Evolutionary conservation across 257 asterid species (phyloP), one percentile per base, ranked within the genome.

Genomic region (Cynanchum wilfordii): DNA sequence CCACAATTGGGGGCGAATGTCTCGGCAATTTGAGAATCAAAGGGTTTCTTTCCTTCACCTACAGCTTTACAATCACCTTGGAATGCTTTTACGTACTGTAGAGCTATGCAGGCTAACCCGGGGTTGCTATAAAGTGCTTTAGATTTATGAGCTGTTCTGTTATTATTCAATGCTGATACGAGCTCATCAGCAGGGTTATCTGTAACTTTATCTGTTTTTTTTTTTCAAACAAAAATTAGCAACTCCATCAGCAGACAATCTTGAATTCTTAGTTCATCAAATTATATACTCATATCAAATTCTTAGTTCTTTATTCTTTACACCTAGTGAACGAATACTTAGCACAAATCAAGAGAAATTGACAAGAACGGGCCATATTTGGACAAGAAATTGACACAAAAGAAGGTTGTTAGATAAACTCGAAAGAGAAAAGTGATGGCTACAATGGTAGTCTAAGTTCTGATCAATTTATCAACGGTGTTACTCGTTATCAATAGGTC

Each of bases 101-200:
- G 86, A 25, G 98, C 97, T 47, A 93, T 75, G 81, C 98, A 93
- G 0, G 94, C 98, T 19, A 93, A 85, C 70, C 98, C 98, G 0
- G 86, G 86, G 78, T 77, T 91, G 89, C 91, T 93, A 91, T 76
- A 78, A n/a, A 93, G 79, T 52, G 92, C 72, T 7, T 96, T 70
- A 1, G 88, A 79, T 68, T 88, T 87, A 38, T 90, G 86, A 0
- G 96, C 86, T 0, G 96, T 91, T 82, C 98, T 75, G 10, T 93
- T 93, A 25, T 76, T 75, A 82, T 88, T 93, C 72, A 93, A 47
- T 24, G 33, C 47, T 27, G 86, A 76, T 24, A 93, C 82, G 16
- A 93, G 80, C 85, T 89, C 73, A 50, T 93, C 97, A 4, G 97
- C 97, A 66, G 98, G 98, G 78, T 93, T 93, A 44, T 91, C 87